A percentile compares a stretch with the other conserved stretches of the same genome.
phyloP scores from a whole-genome alignment of 805 yeast species.

The Clavispora vitiphila region DNA sequence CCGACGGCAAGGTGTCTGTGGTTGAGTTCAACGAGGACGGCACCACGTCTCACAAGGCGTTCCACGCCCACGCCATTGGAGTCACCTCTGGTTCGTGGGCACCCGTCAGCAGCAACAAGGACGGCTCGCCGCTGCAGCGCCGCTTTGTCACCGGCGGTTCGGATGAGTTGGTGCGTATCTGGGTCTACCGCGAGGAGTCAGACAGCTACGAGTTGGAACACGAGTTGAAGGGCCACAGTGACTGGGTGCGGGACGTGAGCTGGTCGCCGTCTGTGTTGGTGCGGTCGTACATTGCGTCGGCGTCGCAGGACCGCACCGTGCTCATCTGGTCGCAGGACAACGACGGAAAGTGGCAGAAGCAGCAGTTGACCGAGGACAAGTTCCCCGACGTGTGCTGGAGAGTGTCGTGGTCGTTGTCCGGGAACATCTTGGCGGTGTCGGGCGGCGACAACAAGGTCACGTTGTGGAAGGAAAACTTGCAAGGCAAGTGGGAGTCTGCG shows the following conservation, averaged over 20 bases:
- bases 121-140: constrained; percentile 38
- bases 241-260: constrained; percentile 98
- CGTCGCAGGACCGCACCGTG: constrained; percentile 94
- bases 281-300: constrained; percentile 88
- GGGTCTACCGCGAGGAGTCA: constrained; percentile 61
- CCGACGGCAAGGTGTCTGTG: constrained; percentile 89
- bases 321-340: constrained; percentile 88
- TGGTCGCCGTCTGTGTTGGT: constrained; percentile 93
- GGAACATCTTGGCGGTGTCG: constrained; percentile 89
- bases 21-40: constrained; percentile 91
- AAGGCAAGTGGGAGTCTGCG: constrained; percentile 96
- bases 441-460: constrained; percentile 97
- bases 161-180: constrained; percentile 87
- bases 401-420: constrained; percentile 95
- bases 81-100: constrained; percentile 97
- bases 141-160: constrained; percentile 93
- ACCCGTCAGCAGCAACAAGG: constrained; percentile 44
- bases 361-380: constrained; percentile 64
- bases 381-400: constrained; percentile 99
- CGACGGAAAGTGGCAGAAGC: constrained; percentile 75
- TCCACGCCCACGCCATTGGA: constrained; percentile 88
- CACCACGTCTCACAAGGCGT: constrained; percentile 55
- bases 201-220: constrained; percentile 68
- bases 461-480: constrained; percentile 90
- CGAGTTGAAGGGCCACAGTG: constrained; percentile 82